These are phyloP conservation scores for Penicillium coprophilum DNA, from an alignment of 495 filamentous ascomycete genomes.

Conservation along the genomic window DNA sequence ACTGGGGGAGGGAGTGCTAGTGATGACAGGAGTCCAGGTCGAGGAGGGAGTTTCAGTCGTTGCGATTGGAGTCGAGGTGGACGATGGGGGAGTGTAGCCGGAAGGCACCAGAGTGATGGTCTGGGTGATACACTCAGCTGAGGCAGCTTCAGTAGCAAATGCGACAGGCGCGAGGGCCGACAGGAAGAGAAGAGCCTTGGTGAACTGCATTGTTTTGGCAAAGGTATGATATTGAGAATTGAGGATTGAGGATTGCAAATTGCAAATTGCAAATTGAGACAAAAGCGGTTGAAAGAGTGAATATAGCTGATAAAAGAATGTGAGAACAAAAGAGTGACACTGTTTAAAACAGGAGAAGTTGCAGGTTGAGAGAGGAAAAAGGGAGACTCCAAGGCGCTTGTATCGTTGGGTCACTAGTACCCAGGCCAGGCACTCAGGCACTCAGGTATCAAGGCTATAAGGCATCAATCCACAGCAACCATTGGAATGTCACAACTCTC, in stretches of 20 bases:
- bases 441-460: not conserved
- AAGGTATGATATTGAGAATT: constrained; percentile 4
- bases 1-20: constrained; percentile 25
- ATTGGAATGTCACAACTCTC: constrained; percentile 18
- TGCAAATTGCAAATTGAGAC: constrained; percentile 2
- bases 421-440: no score
- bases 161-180: constrained; percentile 36
- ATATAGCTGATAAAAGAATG: constrained; percentile 42
- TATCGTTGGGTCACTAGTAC: no score
- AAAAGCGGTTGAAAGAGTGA: constrained; percentile 32
- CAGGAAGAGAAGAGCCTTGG: constrained; percentile 36
- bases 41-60: constrained; percentile 22
- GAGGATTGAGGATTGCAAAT: not conserved
- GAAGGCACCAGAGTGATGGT: constrained; percentile 38
- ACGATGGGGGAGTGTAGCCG: constrained; percentile 27
- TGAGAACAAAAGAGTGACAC: constrained; percentile 30
- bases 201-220: constrained; percentile 37
- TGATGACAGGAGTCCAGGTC: constrained; percentile 17
- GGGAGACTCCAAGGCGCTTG: constrained; percentile 14
- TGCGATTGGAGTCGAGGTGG: constrained; percentile 24
- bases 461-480: constrained; percentile 6
- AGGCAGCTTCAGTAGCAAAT: constrained; percentile 31
- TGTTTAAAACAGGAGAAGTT: constrained; percentile 27
- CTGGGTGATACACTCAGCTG: constrained; percentile 23
- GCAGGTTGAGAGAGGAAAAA: constrained; percentile 10